Evolutionary conservation across 2,329 filamentous ascomycete genomes (phyloP), one percentile per base, ranked within the genome.

Genomic region (Dactylellina drechsleri): DNA sequence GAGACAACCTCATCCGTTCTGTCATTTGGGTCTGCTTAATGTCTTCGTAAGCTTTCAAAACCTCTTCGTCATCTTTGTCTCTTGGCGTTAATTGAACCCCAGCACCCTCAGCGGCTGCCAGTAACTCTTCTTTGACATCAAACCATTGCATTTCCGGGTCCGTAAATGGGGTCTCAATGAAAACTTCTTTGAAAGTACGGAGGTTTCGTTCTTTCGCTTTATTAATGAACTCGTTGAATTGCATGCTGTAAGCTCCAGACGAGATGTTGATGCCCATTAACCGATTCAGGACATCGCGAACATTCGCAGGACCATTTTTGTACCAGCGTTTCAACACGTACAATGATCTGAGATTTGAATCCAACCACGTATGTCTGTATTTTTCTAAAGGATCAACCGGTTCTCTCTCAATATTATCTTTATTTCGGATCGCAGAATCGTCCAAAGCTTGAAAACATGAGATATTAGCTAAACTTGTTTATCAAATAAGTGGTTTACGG

Each of bases 221-320:
- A 12, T 23, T 43, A 31, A 28, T 36, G 20, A 31, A 75, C 36
- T 75, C 58, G 10, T 68, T 54, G 23, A 75, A 75, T 36, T 75
- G 71, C 71, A 68, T 75, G 5, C 15, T 20, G 20, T 75, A 75
- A n/a, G 71, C 71, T 4, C 59, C 52, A 13, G 58, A 59, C 6
- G 71, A 68, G 5, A 68, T 75, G 20, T 60, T 68, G 58, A 75
- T 65, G 7, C 64, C 71, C n/a, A 75, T 53, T 15, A 59, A 68
- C 18, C 71, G 52, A 45, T 75, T 75, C 47, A 75, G 4, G n/a
- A 65, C 20, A 45, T 75, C 61, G 23, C 71, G 57, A 18, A 68
- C 28, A 7, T 23, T 58, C 31, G 71, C 18, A 13, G 64, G 71
- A 1, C 58, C 45, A 23, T 54, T 57, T 45, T 59, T 40, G 40